These are phyloP conservation scores for Dactylellina drechsleri DNA, from an alignment of 2,329 filamentous ascomycete species.

Conservation along the genomic window DNA sequence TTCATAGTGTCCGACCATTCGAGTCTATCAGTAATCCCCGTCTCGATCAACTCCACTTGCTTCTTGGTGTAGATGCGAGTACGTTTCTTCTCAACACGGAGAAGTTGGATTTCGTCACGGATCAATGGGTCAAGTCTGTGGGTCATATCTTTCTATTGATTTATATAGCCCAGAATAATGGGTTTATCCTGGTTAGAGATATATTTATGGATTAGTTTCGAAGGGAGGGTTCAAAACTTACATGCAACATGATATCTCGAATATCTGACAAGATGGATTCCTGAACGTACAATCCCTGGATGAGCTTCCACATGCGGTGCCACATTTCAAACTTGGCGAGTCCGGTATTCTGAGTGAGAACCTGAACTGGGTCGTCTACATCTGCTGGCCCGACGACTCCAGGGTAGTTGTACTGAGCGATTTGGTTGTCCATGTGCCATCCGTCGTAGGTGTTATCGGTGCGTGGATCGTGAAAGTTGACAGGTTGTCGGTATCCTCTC, in stretches of 20 bases:
- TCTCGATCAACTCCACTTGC: not conserved
- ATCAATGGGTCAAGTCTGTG: slow-evolving; percentile 7
- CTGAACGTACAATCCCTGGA: slow-evolving; percentile 18
- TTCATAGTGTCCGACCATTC: slow-evolving; percentile 27
- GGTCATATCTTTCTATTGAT: slow-evolving; percentile 30
- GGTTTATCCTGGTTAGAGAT: not conserved
- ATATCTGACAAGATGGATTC: slow-evolving; percentile 30
- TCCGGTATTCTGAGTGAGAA: slow-evolving; percentile 31
- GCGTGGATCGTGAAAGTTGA: slow-evolving; percentile 30
- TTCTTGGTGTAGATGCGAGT: not conserved
- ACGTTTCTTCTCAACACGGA: slow-evolving; percentile 7
- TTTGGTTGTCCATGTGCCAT: not conserved
- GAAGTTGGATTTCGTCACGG: not conserved
- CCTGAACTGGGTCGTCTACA: slow-evolving; percentile 26
- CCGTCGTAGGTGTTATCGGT: not conserved
- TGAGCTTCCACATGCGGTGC: slow-evolving; percentile 17
- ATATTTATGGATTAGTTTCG: not conserved
- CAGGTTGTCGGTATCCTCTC: slow-evolving; percentile 36
- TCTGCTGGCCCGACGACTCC: slow-evolving; percentile 7
- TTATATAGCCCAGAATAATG: no score
- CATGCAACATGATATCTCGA: slow-evolving; percentile 19
- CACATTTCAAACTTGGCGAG: slow-evolving; percentile 34
- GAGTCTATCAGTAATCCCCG: slow-evolving; percentile 19
- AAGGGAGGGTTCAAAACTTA: slow-evolving; percentile 2
- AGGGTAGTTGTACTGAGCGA: slow-evolving; percentile 13